phyloP scores from a whole-genome alignment of 305 asterid genomes.

The Fraxinus baroniana region DNA sequence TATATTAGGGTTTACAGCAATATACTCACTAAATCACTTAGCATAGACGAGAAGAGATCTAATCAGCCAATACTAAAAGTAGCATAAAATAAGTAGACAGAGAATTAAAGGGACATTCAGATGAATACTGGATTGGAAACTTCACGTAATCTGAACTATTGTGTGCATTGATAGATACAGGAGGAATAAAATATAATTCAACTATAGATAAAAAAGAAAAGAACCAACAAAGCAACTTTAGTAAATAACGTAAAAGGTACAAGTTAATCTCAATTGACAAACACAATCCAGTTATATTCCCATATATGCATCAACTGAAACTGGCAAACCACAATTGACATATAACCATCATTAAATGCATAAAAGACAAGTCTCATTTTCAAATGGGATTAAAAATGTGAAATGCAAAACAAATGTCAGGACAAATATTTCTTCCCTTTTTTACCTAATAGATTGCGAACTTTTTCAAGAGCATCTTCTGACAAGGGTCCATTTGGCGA shows the following conservation, averaged over 20 bases:
- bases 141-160: not conserved
- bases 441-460: conserved; percentile 83
- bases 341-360: conserved; percentile 1
- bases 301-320: conserved; percentile 15
- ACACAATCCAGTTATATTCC: conserved; percentile 2
- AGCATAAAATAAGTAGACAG: not conserved
- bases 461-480: conserved; percentile 84
- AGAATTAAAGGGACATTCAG: conserved; percentile 8
- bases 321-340: not conserved
- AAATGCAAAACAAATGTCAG: not conserved
- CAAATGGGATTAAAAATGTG: conserved; percentile 10
- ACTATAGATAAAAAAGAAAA: not conserved
- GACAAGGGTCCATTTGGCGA: conserved; percentile 83
- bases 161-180: not conserved
- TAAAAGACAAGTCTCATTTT: not conserved
- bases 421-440: conserved; percentile 5
- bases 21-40: conserved; percentile 8
- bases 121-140: conserved; percentile 4
- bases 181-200: conserved; percentile 6
- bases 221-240: conserved; percentile 6
- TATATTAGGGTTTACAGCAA: conserved; percentile 6
- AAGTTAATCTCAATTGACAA: conserved; percentile 1
- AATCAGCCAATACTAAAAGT: not conserved
- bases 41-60: conserved; percentile 8
- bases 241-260: conserved; percentile 16